Evolutionary conservation across 2,329 filamentous ascomycete genomes (phyloP).

Genomic region (Aureobasidium sp.): DNA sequence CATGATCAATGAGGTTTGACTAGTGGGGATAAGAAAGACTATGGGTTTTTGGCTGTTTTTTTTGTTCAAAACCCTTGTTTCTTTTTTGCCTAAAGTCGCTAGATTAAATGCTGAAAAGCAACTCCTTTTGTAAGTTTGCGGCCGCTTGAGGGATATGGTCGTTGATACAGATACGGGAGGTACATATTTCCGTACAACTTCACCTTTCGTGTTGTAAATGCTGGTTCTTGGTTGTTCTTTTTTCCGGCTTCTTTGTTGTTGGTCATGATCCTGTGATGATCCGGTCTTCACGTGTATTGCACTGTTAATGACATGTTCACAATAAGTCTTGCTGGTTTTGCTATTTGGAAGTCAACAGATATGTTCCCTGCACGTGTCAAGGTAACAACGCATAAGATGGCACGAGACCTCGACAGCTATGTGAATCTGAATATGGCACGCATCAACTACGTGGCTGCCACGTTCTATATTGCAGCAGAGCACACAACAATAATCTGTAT

Average conservation of each 20-base stretch:
- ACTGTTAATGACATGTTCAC: too few relatives aligned
- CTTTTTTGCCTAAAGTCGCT: background rate
- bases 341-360: background rate
- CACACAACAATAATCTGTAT: background rate
- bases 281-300: too few relatives aligned
- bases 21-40: background rate
- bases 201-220: too few relatives aligned
- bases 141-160: slow-evolving; percentile 1
- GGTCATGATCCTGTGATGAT: too few relatives aligned
- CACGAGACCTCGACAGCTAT: background rate
- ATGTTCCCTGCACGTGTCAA: background rate
- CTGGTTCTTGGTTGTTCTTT: too few relatives aligned
- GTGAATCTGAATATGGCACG: background rate
- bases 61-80: background rate
- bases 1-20: background rate
- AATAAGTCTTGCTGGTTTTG: too few relatives aligned
- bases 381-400: background rate
- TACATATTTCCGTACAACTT: background rate
- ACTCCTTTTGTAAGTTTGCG: slow-evolving; percentile 11
- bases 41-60: background rate
- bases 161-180: slow-evolving; percentile 14
- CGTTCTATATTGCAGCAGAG: background rate
- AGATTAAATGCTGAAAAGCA: background rate
- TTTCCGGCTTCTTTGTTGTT: too few relatives aligned
- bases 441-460: background rate